These are phyloP conservation scores for Candida rishiriensis DNA, from an alignment of 805 yeast genomes.

Conservation along the genomic window DNA sequence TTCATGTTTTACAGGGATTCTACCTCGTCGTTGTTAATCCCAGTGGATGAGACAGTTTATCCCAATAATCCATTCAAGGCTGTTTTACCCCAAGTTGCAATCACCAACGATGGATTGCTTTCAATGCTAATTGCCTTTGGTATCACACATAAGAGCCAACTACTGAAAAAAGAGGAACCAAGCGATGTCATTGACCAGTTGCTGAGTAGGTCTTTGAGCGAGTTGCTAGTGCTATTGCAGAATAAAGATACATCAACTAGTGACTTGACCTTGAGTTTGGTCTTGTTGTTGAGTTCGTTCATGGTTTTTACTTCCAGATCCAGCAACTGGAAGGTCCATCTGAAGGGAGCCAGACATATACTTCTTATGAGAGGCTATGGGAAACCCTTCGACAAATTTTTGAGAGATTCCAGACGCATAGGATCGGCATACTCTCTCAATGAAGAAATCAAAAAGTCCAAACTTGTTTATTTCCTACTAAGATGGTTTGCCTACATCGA, in stretches of 20 bases:
- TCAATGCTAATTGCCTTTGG: constrained; percentile 53
- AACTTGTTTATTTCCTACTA: constrained; percentile 49
- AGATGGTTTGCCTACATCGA: constrained; percentile 71
- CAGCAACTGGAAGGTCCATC: constrained; percentile 59
- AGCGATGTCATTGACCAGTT: constrained; percentile 45
- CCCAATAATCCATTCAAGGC: constrained; percentile 68
- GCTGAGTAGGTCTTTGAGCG: constrained; percentile 54
- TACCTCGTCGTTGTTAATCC: constrained; percentile 59
- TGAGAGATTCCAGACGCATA: constrained; percentile 15
- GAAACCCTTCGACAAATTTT: constrained; percentile 27
- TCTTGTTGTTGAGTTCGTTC: constrained; percentile 54
- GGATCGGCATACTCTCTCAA: constrained; percentile 11
- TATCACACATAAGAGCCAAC: constrained; percentile 33
- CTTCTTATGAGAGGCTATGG: constrained; percentile 46
- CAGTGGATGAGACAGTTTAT: constrained; percentile 55
- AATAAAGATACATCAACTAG: constrained; percentile 51
- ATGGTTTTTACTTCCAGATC: constrained; percentile 44
- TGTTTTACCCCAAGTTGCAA: constrained; percentile 64
- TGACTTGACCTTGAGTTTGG: constrained; percentile 63
- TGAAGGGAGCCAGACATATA: constrained; percentile 64
- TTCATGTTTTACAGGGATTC: constrained; percentile 60
- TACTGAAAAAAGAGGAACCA: constrained; percentile 28
- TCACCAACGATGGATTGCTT: constrained; percentile 51
- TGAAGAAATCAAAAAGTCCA: constrained; percentile 28
- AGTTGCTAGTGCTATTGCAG: constrained; percentile 45